phyloP scores from a whole-genome alignment of 306 rosid genomes.

The Cicer chorassanicum region DNA sequence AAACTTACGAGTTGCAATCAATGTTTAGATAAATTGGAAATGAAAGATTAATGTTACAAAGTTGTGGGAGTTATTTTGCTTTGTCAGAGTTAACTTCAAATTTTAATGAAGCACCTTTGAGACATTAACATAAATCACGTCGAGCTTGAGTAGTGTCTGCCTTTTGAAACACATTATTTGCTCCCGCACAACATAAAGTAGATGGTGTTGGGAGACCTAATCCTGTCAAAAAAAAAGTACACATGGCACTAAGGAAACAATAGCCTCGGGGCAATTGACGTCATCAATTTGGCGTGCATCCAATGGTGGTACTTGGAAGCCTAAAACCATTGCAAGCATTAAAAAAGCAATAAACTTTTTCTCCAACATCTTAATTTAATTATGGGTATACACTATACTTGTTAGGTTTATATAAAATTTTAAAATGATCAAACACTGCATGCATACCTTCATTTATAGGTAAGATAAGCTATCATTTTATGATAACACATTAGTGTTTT shows the following conservation, averaged over 20 bases:
- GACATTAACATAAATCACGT: background rate
- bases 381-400: conserved; percentile 46
- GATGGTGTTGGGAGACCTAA: background rate
- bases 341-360: background rate
- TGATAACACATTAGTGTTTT: background rate
- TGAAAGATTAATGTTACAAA: background rate
- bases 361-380: background rate
- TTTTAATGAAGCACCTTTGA: background rate
- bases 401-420: background rate
- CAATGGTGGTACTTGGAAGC: background rate
- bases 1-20: background rate
- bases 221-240: background rate
- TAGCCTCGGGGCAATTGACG: background rate
- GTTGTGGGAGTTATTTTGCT: background rate
- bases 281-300: background rate
- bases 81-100: background rate
- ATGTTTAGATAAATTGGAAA: background rate
- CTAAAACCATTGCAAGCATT: background rate
- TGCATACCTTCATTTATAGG: background rate
- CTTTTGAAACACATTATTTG: background rate
- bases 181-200: background rate
- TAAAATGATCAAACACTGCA: background rate
- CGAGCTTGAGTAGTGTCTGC: background rate
- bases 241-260: background rate
- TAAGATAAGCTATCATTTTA: background rate